Base-by-base conservation (phyloP, 495 filamentous ascomycete species). In the Talaromyces liani region DNA sequence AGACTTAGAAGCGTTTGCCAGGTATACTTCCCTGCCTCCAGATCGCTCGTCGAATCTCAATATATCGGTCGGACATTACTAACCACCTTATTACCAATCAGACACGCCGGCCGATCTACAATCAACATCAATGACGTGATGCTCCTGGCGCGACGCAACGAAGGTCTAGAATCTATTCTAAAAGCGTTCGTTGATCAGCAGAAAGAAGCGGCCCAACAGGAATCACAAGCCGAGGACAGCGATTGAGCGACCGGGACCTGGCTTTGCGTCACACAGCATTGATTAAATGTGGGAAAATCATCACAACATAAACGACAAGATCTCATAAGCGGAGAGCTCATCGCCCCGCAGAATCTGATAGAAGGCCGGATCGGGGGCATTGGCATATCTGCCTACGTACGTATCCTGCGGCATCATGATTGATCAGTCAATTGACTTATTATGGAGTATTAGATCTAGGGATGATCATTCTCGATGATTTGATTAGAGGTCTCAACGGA, bases 71-170 rank as follows among this genome's bases (percentile, higher is more conserved):
- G 10, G 9, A 27, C 3, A 14, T 14, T 16, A 54, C 36, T 65
- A 59, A 61, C 63, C 63, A 67, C 22, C 22, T 24, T 24, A 24
- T 61, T 16, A 4, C 61, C 64, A 65, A 57, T 47, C 64, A 87
- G 84, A 62, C 92, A 96, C 74, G 93, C 91, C n/a, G 90, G 90
- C 14, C 86, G 93, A 16, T 86, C 84, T 12, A 92, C 87, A 0
- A 82, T 98, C 65, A 89, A 87, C 22, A 87, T 88, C 0, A 88
- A 91, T 34, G 94, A 98, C 70, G 94, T 97, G 41, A 78, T 98
- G 68, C 80, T 98, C 20, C 84, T 98, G 16, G 84, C 90, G 34
- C 80, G 94, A 58, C 83, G 94, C 59, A 98, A 97, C 68, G 88
- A 92, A 34, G 93, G 89, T 5, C 75, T 98, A 29, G 85, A 88